phyloP scores from a whole-genome alignment of 352 stramenopile genomes.

The Phytophthora idaei region DNA sequence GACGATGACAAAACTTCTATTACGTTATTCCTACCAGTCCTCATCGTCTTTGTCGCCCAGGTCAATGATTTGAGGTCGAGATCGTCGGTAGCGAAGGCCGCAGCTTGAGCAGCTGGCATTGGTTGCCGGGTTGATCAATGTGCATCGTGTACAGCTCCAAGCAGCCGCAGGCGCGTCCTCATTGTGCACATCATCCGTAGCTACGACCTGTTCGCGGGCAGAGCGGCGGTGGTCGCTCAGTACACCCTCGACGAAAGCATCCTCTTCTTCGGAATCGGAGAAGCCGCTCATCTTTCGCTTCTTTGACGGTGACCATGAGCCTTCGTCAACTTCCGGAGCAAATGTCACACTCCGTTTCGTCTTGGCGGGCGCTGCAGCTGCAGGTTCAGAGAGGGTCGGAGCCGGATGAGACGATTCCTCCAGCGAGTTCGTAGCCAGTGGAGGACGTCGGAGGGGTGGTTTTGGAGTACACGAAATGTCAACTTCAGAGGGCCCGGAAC shows the following conservation, averaged over 20 bases:
- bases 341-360: slow-evolving; percentile 38
- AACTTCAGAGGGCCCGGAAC: slow-evolving; percentile 13
- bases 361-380: not conserved
- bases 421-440: slow-evolving; percentile 12
- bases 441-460: slow-evolving; percentile 5
- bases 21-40: slow-evolving; percentile 25
- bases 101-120: slow-evolving; percentile 71
- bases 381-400: not conserved
- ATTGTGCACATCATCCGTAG: slow-evolving; percentile 54
- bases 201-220: slow-evolving; percentile 1
- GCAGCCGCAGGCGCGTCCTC: slow-evolving; percentile 31
- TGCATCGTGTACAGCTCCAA: slow-evolving; percentile 84
- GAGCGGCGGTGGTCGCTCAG: slow-evolving; percentile 18
- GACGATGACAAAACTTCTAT: slow-evolving; percentile 14
- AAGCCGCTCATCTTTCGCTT: slow-evolving; percentile 25
- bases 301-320: slow-evolving; percentile 27
- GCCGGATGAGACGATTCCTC: slow-evolving; percentile 18
- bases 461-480: slow-evolving; percentile 36
- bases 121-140: slow-evolving; percentile 66
- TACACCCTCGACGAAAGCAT: slow-evolving; percentile 36
- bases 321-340: slow-evolving; percentile 22
- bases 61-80: slow-evolving; percentile 61
- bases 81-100: slow-evolving; percentile 69
- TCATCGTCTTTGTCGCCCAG: slow-evolving; percentile 56
- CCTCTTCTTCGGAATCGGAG: slow-evolving; percentile 31